phyloP scores from a whole-genome alignment of 257 asterid genomes.

The Fraxinus excelsior region DNA sequence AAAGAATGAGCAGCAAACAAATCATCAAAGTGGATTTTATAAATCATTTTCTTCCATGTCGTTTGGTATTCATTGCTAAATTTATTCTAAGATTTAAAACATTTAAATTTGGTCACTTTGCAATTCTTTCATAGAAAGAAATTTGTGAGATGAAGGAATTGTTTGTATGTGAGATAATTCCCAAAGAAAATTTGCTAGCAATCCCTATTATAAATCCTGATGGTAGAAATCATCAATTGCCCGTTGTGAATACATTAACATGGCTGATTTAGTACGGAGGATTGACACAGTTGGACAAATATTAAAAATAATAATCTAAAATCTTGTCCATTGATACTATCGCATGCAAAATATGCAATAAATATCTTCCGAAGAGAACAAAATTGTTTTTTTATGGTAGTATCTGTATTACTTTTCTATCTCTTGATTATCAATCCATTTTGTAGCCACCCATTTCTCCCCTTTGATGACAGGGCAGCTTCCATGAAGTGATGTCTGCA shows the following conservation, averaged over 20 bases:
- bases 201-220: not conserved
- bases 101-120: not conserved
- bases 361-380: not conserved
- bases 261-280: too few relatives aligned
- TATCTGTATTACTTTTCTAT: constrained; percentile 15
- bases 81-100: too few relatives aligned
- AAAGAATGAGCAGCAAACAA: too few relatives aligned
- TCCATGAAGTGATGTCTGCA: constrained; percentile 84
- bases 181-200: not conserved
- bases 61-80: too few relatives aligned
- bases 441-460: constrained; percentile 95
- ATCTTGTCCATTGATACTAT: too few relatives aligned
- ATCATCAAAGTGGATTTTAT: too few relatives aligned
- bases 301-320: too few relatives aligned
- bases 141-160: not conserved
- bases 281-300: too few relatives aligned
- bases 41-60: too few relatives aligned
- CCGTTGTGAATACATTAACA: too few relatives aligned
- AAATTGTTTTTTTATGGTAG: not conserved
- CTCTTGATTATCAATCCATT: constrained; percentile 74
- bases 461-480: constrained; percentile 89
- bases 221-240: too few relatives aligned
- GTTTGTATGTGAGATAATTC: not conserved
- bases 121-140: not conserved
- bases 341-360: not conserved